These are phyloP conservation scores for Trametes cinnabarina DNA, from an alignment of 768 basidiomycete species.

Conservation along the genomic window DNA sequence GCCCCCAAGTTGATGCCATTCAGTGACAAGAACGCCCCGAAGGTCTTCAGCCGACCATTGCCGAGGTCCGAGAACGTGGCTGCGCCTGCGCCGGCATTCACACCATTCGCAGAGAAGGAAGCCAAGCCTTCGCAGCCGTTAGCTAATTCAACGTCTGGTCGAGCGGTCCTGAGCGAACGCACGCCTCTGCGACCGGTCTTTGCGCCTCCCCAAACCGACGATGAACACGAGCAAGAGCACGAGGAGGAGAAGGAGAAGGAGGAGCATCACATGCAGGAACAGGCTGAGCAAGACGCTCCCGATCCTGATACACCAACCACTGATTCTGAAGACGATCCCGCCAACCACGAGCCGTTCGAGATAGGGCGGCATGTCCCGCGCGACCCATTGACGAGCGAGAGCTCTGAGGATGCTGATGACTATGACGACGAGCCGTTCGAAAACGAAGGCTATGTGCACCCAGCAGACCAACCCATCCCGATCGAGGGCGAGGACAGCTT, in stretches of 20 bases:
- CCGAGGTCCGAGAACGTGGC: constrained; percentile 38
- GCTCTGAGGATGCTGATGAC: constrained; percentile 25
- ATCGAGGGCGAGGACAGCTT: constrained; percentile 11
- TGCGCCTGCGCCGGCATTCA: constrained; percentile 31
- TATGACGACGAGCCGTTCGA: constrained; percentile 9
- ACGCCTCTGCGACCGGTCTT: constrained; percentile 23
- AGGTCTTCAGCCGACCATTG: constrained; percentile 71
- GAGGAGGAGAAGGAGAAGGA: too few species aligned
- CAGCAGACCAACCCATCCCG: not conserved
- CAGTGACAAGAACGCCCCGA: constrained; percentile 42
- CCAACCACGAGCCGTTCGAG: constrained; percentile 6
- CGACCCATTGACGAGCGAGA: constrained; percentile 17
- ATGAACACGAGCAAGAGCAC: constrained; percentile 15
- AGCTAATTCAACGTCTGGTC: not conserved
- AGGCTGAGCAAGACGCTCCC: constrained; percentile 2
- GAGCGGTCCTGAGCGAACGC: constrained; percentile 19
- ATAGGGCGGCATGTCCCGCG: constrained; percentile 4
- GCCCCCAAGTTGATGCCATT: constrained; percentile 36
- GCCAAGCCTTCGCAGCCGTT: not conserved
- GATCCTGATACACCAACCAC: constrained; percentile 11
- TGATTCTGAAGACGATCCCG: constrained; percentile 8
- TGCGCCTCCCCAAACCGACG: constrained; percentile 17
- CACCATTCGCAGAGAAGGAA: constrained; percentile 36
- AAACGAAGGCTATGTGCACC: not conserved
- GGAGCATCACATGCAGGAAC: constrained; percentile 7